phyloP scores from a whole-genome alignment of 768 basidiomycete species.

The Amanita thiersii region DNA sequence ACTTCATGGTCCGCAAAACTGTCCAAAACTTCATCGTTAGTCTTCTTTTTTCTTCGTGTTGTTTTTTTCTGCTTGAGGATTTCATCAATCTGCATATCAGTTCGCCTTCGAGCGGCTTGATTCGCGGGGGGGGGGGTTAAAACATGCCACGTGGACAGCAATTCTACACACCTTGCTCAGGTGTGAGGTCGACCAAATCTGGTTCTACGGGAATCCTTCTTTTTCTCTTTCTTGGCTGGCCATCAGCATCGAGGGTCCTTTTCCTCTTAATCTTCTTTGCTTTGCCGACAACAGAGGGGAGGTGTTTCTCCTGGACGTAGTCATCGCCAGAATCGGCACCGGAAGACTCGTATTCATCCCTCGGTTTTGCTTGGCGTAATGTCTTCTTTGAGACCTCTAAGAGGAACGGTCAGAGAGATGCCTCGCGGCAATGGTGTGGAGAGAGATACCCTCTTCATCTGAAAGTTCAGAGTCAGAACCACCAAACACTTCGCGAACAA shows the following conservation, averaged over 20 bases:
- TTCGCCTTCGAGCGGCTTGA: slow-evolving; percentile 40
- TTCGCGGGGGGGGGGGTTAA: slow-evolving; percentile 45
- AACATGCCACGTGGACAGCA: not conserved
- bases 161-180: slow-evolving; percentile 61
- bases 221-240: slow-evolving; percentile 41
- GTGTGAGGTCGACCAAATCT: slow-evolving; percentile 61
- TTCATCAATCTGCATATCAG: slow-evolving; percentile 82
- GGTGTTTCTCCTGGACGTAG: slow-evolving; percentile 29
- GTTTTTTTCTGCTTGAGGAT: slow-evolving; percentile 78
- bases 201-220: slow-evolving; percentile 53
- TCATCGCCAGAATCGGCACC: slow-evolving; percentile 42
- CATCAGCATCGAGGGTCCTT: slow-evolving; percentile 20
- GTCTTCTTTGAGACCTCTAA: slow-evolving; percentile 11
- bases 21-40: slow-evolving; percentile 78
- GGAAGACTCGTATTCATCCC: slow-evolving; percentile 46
- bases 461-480: slow-evolving; percentile 82
- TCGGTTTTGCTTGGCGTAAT: slow-evolving; percentile 21
- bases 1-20: slow-evolving; percentile 88
- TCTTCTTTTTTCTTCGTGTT: slow-evolving; percentile 64
- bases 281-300: slow-evolving; percentile 19
- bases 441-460: slow-evolving; percentile 49
- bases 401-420: not conserved
- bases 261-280: slow-evolving; percentile 23
- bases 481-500: slow-evolving; percentile 73
- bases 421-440: not conserved